Base-by-base conservation (phyloP, 148 eudicot species). In the Diospyros lotus region DNA sequence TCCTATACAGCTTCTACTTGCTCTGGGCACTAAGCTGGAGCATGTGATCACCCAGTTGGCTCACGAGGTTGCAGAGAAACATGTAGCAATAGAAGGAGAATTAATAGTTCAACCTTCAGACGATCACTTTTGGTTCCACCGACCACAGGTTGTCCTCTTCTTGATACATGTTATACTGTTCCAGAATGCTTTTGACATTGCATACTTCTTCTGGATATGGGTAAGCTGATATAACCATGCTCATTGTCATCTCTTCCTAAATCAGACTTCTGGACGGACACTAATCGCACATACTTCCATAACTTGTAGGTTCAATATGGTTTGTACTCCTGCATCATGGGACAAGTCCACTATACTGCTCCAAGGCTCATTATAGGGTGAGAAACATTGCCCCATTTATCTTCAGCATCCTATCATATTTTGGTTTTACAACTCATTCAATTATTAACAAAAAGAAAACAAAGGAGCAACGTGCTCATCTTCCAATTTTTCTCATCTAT, bases 151-250 rank as follows among this genome's bases (percentile, higher is more conserved):
- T 59, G 75, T 86, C 75, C 89, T 91, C 44, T 74, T 83, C 69
- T 67, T 89, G 75, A 89, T 91, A 73, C 97, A 88, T 64, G 80
- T 91, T 38, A 85, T 89, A 55, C 87, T 89, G 2, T 91, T 91
- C 85, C 97, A 91, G 76, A 91, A 89, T 77, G 83, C 93, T 41
- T 91, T 91, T 56, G 93, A 91, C 83, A 87, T 91, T n/a, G 97
- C 93, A 39, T 81, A 65, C 78, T 89, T 91, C 92, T 89, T 91
- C 70, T 91, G 97, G 97, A 88, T 86, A 76, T 86, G 89, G 97
- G 97, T 91, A 74, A 89, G 81, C 41, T 45, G 44, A 66, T n/a
- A 48, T 42, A 64, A 2, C 2, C 17, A 6, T 61, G 38, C 14
- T 61, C 2, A 7, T 50, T 28, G 43, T 46, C 66, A 5, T 17